Evolutionary conservation across 2,329 filamentous ascomycete species (phyloP).

Genomic region (Colletotrichum magnum): DNA sequence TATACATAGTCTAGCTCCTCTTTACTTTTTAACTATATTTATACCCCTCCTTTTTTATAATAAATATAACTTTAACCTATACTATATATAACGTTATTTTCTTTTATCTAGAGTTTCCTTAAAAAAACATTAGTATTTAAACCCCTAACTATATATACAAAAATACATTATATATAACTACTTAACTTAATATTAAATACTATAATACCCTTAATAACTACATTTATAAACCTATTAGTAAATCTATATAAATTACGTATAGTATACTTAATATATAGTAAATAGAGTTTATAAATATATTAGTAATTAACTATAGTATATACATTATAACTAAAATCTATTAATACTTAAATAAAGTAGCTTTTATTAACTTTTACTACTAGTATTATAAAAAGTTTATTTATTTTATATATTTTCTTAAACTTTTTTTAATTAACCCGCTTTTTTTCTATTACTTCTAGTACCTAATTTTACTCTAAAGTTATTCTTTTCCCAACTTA

Average conservation of each 20-base stretch:
- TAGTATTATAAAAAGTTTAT: not conserved
- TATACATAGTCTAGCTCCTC: not conserved
- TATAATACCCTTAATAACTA: conserved; percentile 16
- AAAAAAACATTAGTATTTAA: not conserved
- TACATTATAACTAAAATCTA: not conserved
- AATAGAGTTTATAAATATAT: conserved; percentile 21
- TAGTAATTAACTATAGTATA: conserved; percentile 23
- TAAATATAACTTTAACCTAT: not conserved
- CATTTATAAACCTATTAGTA: conserved; percentile 31
- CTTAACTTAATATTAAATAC: not conserved
- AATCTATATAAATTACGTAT: conserved; percentile 13
- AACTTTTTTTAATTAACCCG: conserved; percentile 19
- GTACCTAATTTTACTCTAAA: not conserved
- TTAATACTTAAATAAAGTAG: conserved; percentile 10
- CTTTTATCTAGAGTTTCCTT: not conserved
- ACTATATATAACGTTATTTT: not conserved
- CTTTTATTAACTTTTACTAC: conserved; percentile 2
- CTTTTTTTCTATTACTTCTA: not conserved
- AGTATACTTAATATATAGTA: conserved; percentile 28
- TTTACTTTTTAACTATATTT: not conserved
- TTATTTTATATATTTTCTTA: conserved; percentile 20
- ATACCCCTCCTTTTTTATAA: not conserved
- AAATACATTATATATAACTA: not conserved
- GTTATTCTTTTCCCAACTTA: not conserved
- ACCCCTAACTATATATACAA: not conserved